Evolutionary conservation across 768 basidiomycete species (phyloP).

Genomic region (Auricularia sp.): DNA sequence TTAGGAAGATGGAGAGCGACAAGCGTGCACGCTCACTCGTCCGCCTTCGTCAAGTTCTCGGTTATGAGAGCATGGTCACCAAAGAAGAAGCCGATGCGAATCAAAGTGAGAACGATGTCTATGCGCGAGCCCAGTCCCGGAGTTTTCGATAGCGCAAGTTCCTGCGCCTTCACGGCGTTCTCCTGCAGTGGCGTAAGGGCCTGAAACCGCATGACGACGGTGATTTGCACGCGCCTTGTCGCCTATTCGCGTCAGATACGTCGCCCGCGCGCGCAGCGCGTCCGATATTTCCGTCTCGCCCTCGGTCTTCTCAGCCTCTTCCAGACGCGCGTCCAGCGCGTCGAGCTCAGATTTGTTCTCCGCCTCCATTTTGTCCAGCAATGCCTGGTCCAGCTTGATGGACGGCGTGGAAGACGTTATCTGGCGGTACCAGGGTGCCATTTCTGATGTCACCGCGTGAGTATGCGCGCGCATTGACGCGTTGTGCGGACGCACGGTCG

Average conservation of each 20-base stretch:
- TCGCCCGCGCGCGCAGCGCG: conserved; percentile 71
- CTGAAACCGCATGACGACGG: no score
- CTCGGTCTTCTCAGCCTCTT: conserved; percentile 80
- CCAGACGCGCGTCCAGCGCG: conserved; percentile 64
- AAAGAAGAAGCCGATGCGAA: conserved; percentile 87
- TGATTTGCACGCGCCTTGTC: conserved; percentile 41
- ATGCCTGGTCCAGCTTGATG: conserved; percentile 37
- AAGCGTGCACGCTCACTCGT: conserved; percentile 41
- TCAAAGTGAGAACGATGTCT: conserved; percentile 81
- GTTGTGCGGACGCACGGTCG: conserved; percentile 49
- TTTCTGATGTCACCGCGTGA: conserved; percentile 39
- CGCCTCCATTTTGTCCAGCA: conserved; percentile 52
- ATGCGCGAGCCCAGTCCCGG: conserved; percentile 89
- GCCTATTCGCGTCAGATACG: conserved; percentile 80
- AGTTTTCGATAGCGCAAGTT: conserved; percentile 79
- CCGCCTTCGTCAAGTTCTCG: conserved; percentile 64
- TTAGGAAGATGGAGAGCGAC: conserved; percentile 7
- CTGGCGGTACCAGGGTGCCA: conserved; percentile 72
- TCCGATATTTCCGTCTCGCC: conserved; percentile 93
- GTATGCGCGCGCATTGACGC: conserved; percentile 4
- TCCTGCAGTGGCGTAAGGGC: conserved; percentile 38
- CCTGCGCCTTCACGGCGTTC: conserved; percentile 67
- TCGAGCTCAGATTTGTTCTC: conserved; percentile 65
- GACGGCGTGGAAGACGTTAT: conserved; percentile 29
- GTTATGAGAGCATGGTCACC: conserved; percentile 63